A percentile compares a stretch with the other conserved stretches of the same genome.
Evolutionary conservation across 1,284 basidiomycete genomes (phyloP).

Genomic region (Volvariella surrecta): DNA sequence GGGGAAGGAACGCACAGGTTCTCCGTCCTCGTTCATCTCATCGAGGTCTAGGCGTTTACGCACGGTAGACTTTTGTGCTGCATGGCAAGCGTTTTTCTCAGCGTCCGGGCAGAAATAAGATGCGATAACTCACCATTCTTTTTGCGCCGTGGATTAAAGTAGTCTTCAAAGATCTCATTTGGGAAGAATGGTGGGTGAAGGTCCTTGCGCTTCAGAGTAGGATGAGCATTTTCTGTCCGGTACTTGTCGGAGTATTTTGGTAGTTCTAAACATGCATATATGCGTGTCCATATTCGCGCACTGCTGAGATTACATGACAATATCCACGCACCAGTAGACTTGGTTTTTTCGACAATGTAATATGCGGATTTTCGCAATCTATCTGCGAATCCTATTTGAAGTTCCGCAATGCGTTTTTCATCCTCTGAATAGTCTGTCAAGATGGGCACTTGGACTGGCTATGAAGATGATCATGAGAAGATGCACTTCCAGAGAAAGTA

Average conservation of each 20-base stretch:
- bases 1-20: constrained; percentile 39
- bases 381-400: constrained; percentile 58
- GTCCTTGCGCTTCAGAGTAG: constrained; percentile 58
- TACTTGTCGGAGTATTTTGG: constrained; percentile 78
- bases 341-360: constrained; percentile 62
- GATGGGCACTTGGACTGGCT: constrained; percentile 37
- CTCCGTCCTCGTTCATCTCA: constrained; percentile 54
- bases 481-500: constrained; percentile 3
- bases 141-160: constrained; percentile 68
- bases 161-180: constrained; percentile 61
- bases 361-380: constrained; percentile 62
- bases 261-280: constrained; percentile 37
- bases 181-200: constrained; percentile 73
- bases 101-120: not conserved
- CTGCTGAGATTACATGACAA: not conserved
- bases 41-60: constrained; percentile 50
- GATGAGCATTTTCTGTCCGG: constrained; percentile 51
- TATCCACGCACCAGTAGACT: constrained; percentile 46
- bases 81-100: constrained; percentile 5
- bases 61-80: constrained; percentile 16
- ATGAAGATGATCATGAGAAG: constrained; percentile 4
- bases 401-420: constrained; percentile 53
- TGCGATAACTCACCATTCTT: constrained; percentile 35
- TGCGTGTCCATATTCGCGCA: not conserved
- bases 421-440: constrained; percentile 53